Evolutionary conservation across 164 flowering plant species (phyloP).

Genomic region (Berberis vulgaris): DNA sequence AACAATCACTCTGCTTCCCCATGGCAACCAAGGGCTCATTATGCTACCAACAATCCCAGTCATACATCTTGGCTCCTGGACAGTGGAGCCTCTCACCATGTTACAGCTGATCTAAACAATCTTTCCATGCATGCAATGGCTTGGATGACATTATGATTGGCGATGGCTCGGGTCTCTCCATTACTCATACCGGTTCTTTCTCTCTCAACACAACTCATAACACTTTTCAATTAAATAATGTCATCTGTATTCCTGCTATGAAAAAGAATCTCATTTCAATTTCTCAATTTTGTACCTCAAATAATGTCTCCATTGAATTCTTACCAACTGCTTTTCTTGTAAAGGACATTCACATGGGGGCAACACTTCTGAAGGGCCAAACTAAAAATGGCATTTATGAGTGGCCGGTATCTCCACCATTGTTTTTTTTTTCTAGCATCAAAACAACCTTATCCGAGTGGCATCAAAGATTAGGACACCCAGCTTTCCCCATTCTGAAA

Average conservation of each 20-base stretch:
- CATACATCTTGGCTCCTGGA: no score
- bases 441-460: not conserved
- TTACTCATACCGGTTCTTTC: slow-evolving; percentile 2
- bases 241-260: not conserved
- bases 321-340: slow-evolving; percentile 7
- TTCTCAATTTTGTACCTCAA: not conserved
- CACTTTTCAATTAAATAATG: not conserved
- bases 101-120: not conserved
- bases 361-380: not conserved
- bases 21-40: no score
- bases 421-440: not conserved
- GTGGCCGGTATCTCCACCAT: not conserved
- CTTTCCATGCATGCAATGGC: not conserved
- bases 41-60: no score
- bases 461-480: slow-evolving; percentile 12
- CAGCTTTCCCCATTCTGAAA: not conserved
- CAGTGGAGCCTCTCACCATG: no score
- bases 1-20: no score
- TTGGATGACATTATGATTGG: not conserved
- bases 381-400: slow-evolving; percentile 4
- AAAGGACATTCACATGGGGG: slow-evolving; percentile 6
- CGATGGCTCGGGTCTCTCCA: not conserved
- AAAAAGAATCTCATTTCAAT: slow-evolving; percentile 4
- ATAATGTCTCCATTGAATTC: slow-evolving; percentile 7
- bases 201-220: not conserved